Percentiles rank a stretch among this genome's conserved stretches.
Conservation (phyloP, 2,329 filamentous ascomycete species). For the Thermothelomyces thermophilus region DNA sequence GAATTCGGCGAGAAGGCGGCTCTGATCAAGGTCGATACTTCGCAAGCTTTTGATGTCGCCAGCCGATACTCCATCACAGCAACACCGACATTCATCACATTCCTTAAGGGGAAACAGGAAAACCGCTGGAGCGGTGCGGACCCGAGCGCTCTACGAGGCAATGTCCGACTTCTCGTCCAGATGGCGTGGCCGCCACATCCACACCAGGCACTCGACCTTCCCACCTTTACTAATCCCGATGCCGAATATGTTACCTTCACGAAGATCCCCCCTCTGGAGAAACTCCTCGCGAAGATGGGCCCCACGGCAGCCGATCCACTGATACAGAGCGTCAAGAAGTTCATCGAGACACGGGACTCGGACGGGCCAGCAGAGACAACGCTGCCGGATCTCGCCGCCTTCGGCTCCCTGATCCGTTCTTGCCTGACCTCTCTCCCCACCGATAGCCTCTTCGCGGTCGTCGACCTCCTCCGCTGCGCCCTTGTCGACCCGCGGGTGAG, state of each 20-base stretch:
- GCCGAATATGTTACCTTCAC: conserved; percentile 64
- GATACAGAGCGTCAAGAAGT: conserved; percentile 60
- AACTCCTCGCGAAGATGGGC: conserved; percentile 74
- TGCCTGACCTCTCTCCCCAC: conserved; percentile 50
- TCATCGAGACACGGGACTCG: conserved; percentile 57
- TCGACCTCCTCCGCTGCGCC: conserved; percentile 78
- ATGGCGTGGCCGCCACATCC: conserved; percentile 71
- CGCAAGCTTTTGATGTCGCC: conserved; percentile 56
- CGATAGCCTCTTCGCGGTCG: conserved; percentile 67
- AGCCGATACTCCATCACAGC: conserved; percentile 61
- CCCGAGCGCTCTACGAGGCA: conserved; percentile 58
- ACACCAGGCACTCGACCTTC: conserved; percentile 65
- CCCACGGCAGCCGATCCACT: conserved; percentile 49
- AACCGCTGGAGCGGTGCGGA: conserved; percentile 79
- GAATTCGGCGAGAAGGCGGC: conserved; percentile 61
- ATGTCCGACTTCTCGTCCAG: conserved; percentile 65
- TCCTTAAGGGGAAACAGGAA: conserved; percentile 66
- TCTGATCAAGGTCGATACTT: conserved; percentile 79
- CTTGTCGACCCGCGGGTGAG: conserved; percentile 73
- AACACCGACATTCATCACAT: conserved; percentile 86
- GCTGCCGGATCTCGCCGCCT: conserved; percentile 61
- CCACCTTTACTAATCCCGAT: conserved; percentile 58
- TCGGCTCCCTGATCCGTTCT: conserved; percentile 55
- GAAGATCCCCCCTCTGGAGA: conserved; percentile 76
- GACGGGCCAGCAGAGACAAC: conserved; percentile 58